A percentile compares a stretch with the other conserved stretches of the same genome.
phyloP scores from a whole-genome alignment of 225 moss, liverwort and hornwort genomes.

The Asterella californica region DNA sequence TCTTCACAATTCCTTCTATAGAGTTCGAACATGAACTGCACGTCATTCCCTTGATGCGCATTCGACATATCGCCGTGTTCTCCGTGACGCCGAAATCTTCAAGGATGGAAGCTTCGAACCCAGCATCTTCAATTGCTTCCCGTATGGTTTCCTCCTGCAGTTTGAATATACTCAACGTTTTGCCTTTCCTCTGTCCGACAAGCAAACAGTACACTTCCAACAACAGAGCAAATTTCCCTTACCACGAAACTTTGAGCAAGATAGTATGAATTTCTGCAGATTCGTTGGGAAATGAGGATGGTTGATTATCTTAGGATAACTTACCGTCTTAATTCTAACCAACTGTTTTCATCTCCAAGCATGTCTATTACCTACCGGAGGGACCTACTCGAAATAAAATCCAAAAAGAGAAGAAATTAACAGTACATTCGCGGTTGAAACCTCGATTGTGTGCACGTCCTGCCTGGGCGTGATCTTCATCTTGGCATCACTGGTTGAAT shows the following conservation, averaged over 20 bases:
- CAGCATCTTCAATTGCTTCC: conserved; percentile 94
- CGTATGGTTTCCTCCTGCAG: conserved; percentile 70
- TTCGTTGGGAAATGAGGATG: background rate
- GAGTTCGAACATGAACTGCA: conserved; percentile 82
- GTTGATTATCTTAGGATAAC: too few relatives aligned
- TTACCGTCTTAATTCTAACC: background rate
- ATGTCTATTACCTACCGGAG: too few relatives aligned
- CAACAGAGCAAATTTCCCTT: background rate
- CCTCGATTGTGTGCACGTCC: conserved; percentile 3
- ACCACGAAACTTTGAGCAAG: background rate
- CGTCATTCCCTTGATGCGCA: conserved; percentile 92
- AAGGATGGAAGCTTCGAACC: conserved; percentile 63
- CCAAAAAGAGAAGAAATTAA: background rate
- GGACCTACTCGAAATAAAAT: too few relatives aligned
- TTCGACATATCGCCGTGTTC: conserved; percentile 53
- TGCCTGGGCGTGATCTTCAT: conserved; percentile 13
- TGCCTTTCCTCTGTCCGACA: background rate
- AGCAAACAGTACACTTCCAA: background rate
- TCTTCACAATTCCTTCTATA: conserved; percentile 67
- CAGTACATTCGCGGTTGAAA: background rate
- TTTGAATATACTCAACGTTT: background rate
- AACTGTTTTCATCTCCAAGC: background rate
- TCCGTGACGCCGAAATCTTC: conserved; percentile 35
- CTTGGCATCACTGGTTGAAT: background rate
- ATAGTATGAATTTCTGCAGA: background rate